Base-by-base conservation (phyloP, 441 rosid genomes). In the Syzygium syzygioides region DNA sequence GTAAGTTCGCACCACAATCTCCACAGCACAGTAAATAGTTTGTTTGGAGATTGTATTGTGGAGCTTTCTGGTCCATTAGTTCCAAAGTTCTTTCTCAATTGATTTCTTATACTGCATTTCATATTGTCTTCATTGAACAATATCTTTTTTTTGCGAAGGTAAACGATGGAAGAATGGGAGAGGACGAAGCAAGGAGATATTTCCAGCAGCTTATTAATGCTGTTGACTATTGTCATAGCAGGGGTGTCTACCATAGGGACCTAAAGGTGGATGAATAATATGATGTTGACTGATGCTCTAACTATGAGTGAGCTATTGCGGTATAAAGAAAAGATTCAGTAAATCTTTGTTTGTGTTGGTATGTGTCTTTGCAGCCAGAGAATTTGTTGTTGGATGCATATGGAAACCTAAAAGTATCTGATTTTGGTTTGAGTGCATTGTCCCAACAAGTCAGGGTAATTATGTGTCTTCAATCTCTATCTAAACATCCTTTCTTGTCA, bases 391-490 rank as follows among this genome's bases (percentile, higher is more conserved):
- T 98, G 92, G 99, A 96, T 95, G 93, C 95, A 15, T 84, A 85
- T 89, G 99, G 98, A 79, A 94, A 94, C 93, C 98, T 98, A 86
- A 98, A 96, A 93, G 97, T 98, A 90, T 98, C 99, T 85, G 99
- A 98, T 92, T 98, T 98, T 93, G 99, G 99, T 90, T 90, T 98
- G 92, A 96, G 99, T 94, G 99, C 98, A 62, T 90, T 98, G 92
- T 98, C 99, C 68, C 96, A 94, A 88, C 99, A 98, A 98, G 97
- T 98, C 92, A 93, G 96, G 99, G 99, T 98, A 97, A 94, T 60
- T 87, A 87, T 90, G 34, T 17, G 52, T 23, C 52, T 76, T 71
- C 83, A 12, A 37, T 41, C 83, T 76, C 83, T 19, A 71, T 71
- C 83, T 71, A 15, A 37, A 37, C 83, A 71, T 71, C n/a, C 83